Evolutionary conservation across 1,284 basidiomycete genomes (phyloP).

Genomic region (Vanrija humicola): DNA sequence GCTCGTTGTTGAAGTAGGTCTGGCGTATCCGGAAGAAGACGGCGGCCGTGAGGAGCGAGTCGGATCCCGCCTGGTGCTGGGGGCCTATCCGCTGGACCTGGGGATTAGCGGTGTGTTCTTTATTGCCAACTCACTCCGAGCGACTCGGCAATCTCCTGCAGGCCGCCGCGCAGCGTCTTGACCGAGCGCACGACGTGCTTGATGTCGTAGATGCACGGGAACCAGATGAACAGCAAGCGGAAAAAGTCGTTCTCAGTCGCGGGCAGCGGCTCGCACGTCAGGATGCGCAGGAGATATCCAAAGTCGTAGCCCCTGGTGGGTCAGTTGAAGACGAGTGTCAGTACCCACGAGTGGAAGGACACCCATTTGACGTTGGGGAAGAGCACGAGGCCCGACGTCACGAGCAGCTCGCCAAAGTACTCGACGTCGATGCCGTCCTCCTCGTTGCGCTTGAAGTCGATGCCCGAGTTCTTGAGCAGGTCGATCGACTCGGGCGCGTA

Average conservation of each 20-base stretch:
- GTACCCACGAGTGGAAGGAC: constrained; percentile 92
- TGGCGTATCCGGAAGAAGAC: constrained; percentile 96
- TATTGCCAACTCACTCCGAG: constrained; percentile 56
- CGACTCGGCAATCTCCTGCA: constrained; percentile 96
- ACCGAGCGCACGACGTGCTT: constrained; percentile 89
- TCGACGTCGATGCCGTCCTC: constrained; percentile 89
- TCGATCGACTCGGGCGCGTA: constrained; percentile 97
- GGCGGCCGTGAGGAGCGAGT: constrained; percentile 84
- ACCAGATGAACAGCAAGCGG: constrained; percentile 83
- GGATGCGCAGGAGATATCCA: constrained; percentile 93
- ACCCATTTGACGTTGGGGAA: constrained; percentile 92
- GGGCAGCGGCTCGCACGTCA: constrained; percentile 84
- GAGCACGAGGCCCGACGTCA: constrained; percentile 90
- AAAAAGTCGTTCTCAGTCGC: constrained; percentile 89
- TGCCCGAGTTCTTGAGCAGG: constrained; percentile 86
- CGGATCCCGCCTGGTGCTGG: constrained; percentile 94
- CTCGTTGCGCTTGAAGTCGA: constrained; percentile 91
- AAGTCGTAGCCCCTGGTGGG: constrained; percentile 99
- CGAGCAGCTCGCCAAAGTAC: constrained; percentile 95
- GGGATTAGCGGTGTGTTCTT: not conserved
- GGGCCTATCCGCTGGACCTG: constrained; percentile 85
- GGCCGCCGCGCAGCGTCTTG: constrained; percentile 85
- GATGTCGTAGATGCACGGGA: constrained; percentile 95
- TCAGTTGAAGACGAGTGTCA: no score
- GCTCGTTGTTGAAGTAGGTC: constrained; percentile 78